These are phyloP conservation scores for Epichloe coenophiala DNA, from an alignment of 2,329 filamentous ascomycete species.

Conservation along the genomic window DNA sequence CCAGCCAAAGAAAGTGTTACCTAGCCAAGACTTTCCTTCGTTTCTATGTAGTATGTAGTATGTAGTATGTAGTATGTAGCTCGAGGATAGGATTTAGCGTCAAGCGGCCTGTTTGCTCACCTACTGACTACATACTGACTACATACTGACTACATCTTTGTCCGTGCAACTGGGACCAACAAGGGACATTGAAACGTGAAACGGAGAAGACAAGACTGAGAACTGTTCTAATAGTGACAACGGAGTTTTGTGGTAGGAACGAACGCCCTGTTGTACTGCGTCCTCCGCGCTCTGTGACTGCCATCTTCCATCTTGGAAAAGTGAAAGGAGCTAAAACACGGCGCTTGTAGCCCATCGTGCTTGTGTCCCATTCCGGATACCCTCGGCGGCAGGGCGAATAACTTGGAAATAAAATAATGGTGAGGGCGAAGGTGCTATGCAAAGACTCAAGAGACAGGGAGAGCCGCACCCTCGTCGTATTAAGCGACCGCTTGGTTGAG, in stretches of 20 bases:
- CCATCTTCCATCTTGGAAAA: not conserved
- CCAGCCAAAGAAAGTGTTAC: too few relatives aligned
- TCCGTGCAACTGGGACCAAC: not conserved
- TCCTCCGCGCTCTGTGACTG: not conserved
- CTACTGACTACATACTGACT: too few relatives aligned
- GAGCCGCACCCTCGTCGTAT: not conserved
- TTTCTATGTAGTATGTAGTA: too few relatives aligned
- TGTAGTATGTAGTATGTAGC: too few relatives aligned
- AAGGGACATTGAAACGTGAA: not conserved
- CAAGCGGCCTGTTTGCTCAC: not conserved
- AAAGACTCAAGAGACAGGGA: not conserved
- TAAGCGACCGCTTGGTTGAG: not conserved
- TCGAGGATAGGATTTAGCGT: not conserved
- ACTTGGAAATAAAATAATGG: not conserved
- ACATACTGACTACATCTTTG: not conserved
- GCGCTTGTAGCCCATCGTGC: too few relatives aligned
- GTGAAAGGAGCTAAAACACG: too few relatives aligned
- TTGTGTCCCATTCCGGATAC: not conserved
- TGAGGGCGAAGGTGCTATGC: not conserved
- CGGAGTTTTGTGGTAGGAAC: constrained; percentile 2
- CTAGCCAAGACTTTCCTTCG: too few relatives aligned
- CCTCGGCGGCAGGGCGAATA: not conserved
- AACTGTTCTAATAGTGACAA: not conserved
- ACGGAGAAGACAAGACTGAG: not conserved
- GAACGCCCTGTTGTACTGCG: not conserved